phyloP scores from a whole-genome alignment of 2,329 filamentous ascomycete species.

The Penicillium sp. region DNA sequence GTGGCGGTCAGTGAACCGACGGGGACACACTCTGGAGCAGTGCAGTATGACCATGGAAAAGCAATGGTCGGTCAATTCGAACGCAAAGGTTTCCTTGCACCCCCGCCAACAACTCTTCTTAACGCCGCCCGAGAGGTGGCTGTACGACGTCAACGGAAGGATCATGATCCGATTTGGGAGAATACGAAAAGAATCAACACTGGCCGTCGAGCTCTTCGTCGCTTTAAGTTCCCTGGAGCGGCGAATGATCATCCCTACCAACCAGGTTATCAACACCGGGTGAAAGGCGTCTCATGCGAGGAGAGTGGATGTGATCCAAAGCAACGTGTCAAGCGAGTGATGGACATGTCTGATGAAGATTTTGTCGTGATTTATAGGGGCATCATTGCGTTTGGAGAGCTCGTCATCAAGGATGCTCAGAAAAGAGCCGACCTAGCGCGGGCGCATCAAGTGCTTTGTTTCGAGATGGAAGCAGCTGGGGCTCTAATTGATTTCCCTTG shows the following conservation, averaged over 20 bases:
- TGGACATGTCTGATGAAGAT: constrained; percentile 2
- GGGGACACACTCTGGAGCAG: background rate
- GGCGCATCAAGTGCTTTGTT: constrained; percentile 12
- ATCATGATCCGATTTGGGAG: background rate
- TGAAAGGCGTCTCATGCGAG: background rate
- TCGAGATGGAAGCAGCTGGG: constrained; percentile 16
- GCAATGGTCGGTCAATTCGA: background rate
- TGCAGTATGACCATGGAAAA: constrained; percentile 12
- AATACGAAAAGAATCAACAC: background rate
- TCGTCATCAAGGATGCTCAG: constrained; percentile 19
- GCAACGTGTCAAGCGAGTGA: background rate
- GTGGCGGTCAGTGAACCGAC: constrained; percentile 18
- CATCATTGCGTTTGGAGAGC: constrained; percentile 20
- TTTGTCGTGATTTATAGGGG: constrained; percentile 14
- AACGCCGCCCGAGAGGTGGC: constrained; percentile 11
- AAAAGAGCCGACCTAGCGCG: constrained; percentile 7
- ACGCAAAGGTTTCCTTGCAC: constrained; percentile 11
- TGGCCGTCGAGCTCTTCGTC: background rate
- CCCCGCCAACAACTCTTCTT: constrained; percentile 14
- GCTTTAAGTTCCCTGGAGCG: background rate
- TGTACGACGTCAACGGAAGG: background rate
- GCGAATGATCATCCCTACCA: background rate
- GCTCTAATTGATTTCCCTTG: constrained; percentile 11
- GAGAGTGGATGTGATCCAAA: constrained; percentile 6
- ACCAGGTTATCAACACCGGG: constrained; percentile 6